Evolutionary conservation across 1,284 basidiomycete species (phyloP), one percentile per base, ranked within the genome.

Genomic region (Moesziomyces sp.): DNA sequence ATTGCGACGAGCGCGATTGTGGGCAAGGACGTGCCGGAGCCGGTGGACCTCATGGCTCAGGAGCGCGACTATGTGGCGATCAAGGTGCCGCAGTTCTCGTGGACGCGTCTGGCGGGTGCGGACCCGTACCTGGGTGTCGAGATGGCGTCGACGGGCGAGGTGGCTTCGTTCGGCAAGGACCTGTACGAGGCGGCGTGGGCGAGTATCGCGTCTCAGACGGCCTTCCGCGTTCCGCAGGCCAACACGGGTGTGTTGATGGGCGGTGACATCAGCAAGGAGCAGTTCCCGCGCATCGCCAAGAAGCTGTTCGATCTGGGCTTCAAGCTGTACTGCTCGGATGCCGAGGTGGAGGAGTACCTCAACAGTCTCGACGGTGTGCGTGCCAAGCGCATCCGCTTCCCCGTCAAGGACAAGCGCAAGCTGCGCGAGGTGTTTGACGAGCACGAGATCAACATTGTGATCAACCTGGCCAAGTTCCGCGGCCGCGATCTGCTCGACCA

Each of bases 61-160:
- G 89, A 92, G 85, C 88, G 94, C 44, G 92, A 97, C 85, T 98
- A 99, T 84, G 92, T 92, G 19, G 92, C 94, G 16, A 93, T 99
- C 88, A 99, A 99, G 87, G 95, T 98, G 52, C 91, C 97, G 6
- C 96, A 97, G 83, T 99, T 99, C 88, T 96, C 93, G 10, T 99
- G 95, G 95, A 98, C 95, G 49, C 91, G 96, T 71, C 85, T 99
- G 46, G 87, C 87, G 18, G 94, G 94, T 69, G 95, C 96, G 18
- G 96, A 98, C 87, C 97, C 96, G 33, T 97, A 96, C 90, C 88
- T 97, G 59, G 94, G 94, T 68, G 94, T 97, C 69, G 92, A 98
- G 87, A 99, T 99, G 97, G 94, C 96, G 0, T 95, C 93, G 79
- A 99, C 97, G 7, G 97, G 96, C 58, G 96, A 99, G 85, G 94